phyloP scores from a whole-genome alignment of 306 rosid species.

The Alnus glutinosa region DNA sequence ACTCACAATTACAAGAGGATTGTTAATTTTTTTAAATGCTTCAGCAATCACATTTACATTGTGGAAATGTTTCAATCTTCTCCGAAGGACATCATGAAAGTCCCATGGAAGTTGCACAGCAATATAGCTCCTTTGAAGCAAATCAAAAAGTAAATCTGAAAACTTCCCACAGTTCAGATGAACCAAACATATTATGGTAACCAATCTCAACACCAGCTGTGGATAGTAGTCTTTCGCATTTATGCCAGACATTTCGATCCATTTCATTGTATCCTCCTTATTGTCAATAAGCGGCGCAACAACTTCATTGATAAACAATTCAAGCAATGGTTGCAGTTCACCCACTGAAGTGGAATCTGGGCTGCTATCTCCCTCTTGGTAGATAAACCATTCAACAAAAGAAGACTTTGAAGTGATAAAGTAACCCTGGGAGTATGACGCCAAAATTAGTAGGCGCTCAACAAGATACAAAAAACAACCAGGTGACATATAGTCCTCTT shows the following conservation, averaged over 20 bases:
- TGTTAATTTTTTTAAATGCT: too few species aligned
- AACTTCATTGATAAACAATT: neutral
- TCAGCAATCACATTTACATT: too few species aligned
- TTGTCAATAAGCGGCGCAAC: conserved; percentile 22
- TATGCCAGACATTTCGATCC: conserved; percentile 38
- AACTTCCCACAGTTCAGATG: too few species aligned
- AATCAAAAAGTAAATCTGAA: too few species aligned
- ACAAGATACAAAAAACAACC: conserved; percentile 64
- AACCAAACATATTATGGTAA: too few species aligned
- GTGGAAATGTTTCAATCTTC: too few species aligned
- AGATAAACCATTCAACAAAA: conserved; percentile 63
- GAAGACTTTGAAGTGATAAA: conserved; percentile 54
- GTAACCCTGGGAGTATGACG: conserved; percentile 34
- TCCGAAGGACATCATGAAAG: too few species aligned
- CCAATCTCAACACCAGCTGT: conserved; percentile 40
- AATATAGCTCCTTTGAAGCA: too few species aligned
- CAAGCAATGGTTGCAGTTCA: neutral
- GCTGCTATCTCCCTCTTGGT: conserved; percentile 29
- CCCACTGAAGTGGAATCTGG: neutral
- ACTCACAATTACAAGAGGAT: too few species aligned
- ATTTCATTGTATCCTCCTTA: conserved; percentile 14
- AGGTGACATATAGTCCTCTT: conserved; percentile 55
- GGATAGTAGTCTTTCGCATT: conserved; percentile 27
- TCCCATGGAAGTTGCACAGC: too few species aligned
- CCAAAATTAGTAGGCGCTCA: conserved; percentile 57